phyloP scores from a whole-genome alignment of 2,329 filamentous ascomycete genomes.

The Xylariomycetidae sp. region DNA sequence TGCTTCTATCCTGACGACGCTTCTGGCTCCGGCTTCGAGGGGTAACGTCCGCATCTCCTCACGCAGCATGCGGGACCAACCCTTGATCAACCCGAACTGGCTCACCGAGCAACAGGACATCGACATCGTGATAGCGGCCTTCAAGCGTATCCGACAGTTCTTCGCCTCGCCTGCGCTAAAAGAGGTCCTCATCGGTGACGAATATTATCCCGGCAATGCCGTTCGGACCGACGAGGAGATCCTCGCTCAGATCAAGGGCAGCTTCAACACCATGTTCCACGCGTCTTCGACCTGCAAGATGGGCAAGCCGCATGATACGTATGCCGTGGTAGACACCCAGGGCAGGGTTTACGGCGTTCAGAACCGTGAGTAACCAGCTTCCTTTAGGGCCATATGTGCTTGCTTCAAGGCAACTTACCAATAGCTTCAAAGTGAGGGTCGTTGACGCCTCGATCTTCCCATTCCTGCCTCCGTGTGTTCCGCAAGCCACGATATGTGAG shows the following conservation, averaged over 20 bases:
- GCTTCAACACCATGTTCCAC: slow-evolving; percentile 34
- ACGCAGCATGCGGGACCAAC: slow-evolving; percentile 23
- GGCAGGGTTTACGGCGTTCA: slow-evolving; percentile 47
- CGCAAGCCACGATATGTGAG: too few species aligned
- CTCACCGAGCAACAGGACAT: slow-evolving; percentile 39
- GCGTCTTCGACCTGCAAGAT: slow-evolving; percentile 48
- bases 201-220: slow-evolving; percentile 51
- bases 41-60: slow-evolving; percentile 60
- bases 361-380: slow-evolving; percentile 16
- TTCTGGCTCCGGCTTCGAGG: slow-evolving; percentile 29
- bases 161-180: slow-evolving; percentile 58
- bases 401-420: neutral
- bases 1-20: slow-evolving; percentile 15
- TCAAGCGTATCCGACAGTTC: slow-evolving; percentile 57
- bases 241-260: slow-evolving; percentile 11
- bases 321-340: slow-evolving; percentile 46
- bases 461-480: slow-evolving; percentile 20
- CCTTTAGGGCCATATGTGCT: neutral
- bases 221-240: slow-evolving; percentile 56
- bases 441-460: slow-evolving; percentile 42
- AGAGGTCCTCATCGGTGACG: slow-evolving; percentile 58
- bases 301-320: slow-evolving; percentile 41
- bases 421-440: slow-evolving; percentile 35
- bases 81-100: slow-evolving; percentile 27
- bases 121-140: slow-evolving; percentile 58